Conservation (phyloP, 805 yeast species). For the Ogataea polymorpha region DNA sequence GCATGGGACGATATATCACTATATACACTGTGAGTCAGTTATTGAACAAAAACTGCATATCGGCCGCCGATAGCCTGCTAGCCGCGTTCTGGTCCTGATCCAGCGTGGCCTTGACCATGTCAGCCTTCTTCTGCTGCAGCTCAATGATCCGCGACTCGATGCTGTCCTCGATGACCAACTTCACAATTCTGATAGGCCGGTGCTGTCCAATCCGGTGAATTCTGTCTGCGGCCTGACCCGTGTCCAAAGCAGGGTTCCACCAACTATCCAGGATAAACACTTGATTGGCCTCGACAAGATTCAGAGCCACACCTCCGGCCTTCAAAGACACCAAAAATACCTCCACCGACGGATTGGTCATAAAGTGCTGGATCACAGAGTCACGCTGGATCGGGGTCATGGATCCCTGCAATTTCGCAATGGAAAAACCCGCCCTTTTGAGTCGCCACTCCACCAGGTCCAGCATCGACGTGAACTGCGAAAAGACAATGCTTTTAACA, state of each 20-base stretch:
- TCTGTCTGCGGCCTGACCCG: slow-evolving; percentile 94
- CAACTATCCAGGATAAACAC: slow-evolving; percentile 96
- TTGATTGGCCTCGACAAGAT: slow-evolving; percentile 94
- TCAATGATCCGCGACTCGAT: slow-evolving; percentile 95
- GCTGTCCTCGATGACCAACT: slow-evolving; percentile 93
- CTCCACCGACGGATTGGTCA: slow-evolving; percentile 90
- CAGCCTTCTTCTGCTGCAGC: slow-evolving; percentile 94
- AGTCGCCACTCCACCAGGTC: slow-evolving; percentile 96
- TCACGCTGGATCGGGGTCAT: slow-evolving; percentile 97
- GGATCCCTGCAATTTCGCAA: slow-evolving; percentile 92
- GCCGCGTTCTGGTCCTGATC: slow-evolving; percentile 92
- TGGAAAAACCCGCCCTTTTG: slow-evolving; percentile 90
- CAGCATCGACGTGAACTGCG: slow-evolving; percentile 95
- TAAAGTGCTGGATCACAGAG: slow-evolving; percentile 82
- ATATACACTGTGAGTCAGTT: slow-evolving; percentile 40
- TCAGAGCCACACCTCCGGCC: slow-evolving; percentile 98
- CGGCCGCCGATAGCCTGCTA: slow-evolving; percentile 85
- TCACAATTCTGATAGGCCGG: slow-evolving; percentile 88
- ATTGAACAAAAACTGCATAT: slow-evolving; percentile 89
- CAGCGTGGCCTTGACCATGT: slow-evolving; percentile 96
- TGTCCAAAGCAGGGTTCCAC: slow-evolving; percentile 99
- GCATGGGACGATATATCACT: background rate
- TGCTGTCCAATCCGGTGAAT: slow-evolving; percentile 97
- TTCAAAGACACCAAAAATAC: slow-evolving; percentile 91
- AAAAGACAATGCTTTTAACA: slow-evolving; percentile 92